These are phyloP conservation scores for Thalassia testudinum DNA, from an alignment of 116 monocot species.

Conservation along the genomic window DNA sequence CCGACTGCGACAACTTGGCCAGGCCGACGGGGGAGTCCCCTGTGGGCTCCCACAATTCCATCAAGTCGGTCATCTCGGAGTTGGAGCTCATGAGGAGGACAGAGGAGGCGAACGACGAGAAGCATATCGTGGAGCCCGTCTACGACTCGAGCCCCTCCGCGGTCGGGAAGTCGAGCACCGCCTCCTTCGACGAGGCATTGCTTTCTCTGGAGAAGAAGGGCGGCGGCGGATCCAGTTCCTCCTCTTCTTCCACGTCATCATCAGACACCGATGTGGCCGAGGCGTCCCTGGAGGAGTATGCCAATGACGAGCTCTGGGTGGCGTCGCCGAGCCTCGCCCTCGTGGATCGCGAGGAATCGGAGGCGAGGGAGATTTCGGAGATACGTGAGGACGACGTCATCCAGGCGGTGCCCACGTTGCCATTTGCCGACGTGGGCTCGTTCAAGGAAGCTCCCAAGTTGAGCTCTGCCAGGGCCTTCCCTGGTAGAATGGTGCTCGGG, in stretches of 20 bases:
- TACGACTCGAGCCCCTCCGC: constrained; percentile 35
- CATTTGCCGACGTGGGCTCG: no score
- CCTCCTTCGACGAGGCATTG: constrained; percentile 14
- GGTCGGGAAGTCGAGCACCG: constrained; percentile 14
- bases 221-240: constrained; percentile 6
- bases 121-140: constrained; percentile 14
- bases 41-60: constrained; percentile 1
- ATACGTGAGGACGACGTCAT: constrained; percentile 20
- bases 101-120: constrained; percentile 5
- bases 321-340: constrained; percentile 11
- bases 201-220: constrained; percentile 14
- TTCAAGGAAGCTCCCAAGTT: neutral
- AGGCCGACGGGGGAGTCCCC: constrained; percentile 5
- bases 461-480: neutral
- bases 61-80: constrained; percentile 4
- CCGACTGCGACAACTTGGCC: neutral
- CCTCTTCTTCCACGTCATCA: neutral
- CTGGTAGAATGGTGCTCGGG: neutral
- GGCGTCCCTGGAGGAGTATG: constrained; percentile 9
- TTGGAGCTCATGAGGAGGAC: neutral
- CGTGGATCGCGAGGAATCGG: constrained; percentile 20
- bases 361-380: constrained; percentile 16
- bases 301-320: constrained; percentile 12
- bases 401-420: neutral
- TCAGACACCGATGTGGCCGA: constrained; percentile 9